Percentiles rank a stretch among this genome's conserved stretches.
Evolutionary conservation across 768 basidiomycete genomes (phyloP).

Genomic region (Cyathus striatus): DNA sequence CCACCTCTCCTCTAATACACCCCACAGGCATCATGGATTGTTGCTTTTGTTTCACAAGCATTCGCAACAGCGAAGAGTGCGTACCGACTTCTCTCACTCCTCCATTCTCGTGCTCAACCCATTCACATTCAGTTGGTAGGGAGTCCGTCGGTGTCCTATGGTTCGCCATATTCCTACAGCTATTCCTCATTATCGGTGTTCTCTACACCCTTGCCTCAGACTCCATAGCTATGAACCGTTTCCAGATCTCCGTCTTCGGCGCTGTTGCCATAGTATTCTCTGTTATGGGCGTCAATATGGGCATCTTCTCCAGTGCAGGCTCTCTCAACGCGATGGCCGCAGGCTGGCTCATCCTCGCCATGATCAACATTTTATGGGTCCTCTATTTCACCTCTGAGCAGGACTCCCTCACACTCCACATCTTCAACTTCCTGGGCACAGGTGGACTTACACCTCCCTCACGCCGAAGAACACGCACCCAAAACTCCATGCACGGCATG

Average conservation of each 20-base stretch:
- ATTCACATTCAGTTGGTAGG: slow-evolving; percentile 29
- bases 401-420: slow-evolving; percentile 76
- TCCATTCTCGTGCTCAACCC: slow-evolving; percentile 4
- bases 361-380: slow-evolving; percentile 94
- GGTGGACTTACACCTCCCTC: slow-evolving; percentile 81
- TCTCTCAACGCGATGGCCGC: slow-evolving; percentile 81
- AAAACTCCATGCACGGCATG: slow-evolving; percentile 60
- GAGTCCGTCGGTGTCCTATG: slow-evolving; percentile 58
- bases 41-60: slow-evolving; percentile 72
- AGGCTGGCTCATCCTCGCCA: slow-evolving; percentile 89
- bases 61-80: slow-evolving; percentile 54
- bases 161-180: slow-evolving; percentile 82
- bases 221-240: slow-evolving; percentile 87
- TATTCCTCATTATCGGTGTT: slow-evolving; percentile 67
- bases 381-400: slow-evolving; percentile 97
- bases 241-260: slow-evolving; percentile 86
- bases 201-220: slow-evolving; percentile 80
- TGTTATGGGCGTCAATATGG: slow-evolving; percentile 63
- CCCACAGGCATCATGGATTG: slow-evolving; percentile 63
- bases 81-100: slow-evolving; percentile 6
- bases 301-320: slow-evolving; percentile 50
- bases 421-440: slow-evolving; percentile 86
- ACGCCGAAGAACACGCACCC: slow-evolving; percentile 66
- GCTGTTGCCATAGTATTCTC: slow-evolving; percentile 87
- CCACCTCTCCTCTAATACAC: slow-evolving; percentile 6